These are phyloP conservation scores for Dicorynia guianensis DNA, from an alignment of 306 rosid genomes.

Conservation along the genomic window DNA sequence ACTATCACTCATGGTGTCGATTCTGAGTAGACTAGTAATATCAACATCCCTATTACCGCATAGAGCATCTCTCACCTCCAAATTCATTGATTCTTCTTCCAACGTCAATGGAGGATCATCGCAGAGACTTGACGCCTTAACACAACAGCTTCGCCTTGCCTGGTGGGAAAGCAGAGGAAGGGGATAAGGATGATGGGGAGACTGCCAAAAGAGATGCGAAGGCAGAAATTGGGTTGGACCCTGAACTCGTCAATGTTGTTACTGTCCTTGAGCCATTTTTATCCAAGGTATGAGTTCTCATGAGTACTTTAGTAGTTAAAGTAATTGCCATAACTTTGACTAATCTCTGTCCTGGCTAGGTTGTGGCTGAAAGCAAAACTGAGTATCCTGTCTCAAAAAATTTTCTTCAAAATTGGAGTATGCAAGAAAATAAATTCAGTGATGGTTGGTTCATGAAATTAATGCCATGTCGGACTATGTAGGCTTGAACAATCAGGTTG, in stretches of 20 bases:
- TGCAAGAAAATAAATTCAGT: conserved; percentile 12
- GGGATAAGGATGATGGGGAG: conserved; percentile 85
- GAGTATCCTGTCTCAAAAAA: conserved; percentile 8
- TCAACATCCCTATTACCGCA: conserved; percentile 38
- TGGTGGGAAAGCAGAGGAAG: conserved; percentile 93
- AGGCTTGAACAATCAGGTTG: conserved; percentile 1
- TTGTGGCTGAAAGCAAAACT: conserved; percentile 22
- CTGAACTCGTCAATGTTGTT: conserved; percentile 76
- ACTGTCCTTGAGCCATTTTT: conserved; percentile 89
- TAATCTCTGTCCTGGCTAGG: conserved; percentile 14
- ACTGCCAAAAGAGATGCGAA: conserved; percentile 91
- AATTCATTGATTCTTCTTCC: conserved; percentile 64
- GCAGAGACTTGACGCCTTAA: conserved; percentile 60
- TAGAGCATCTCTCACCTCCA: conserved; percentile 25
- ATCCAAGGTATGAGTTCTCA: conserved; percentile 69
- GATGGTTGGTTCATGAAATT: conserved; percentile 34
- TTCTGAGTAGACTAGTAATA: conserved; percentile 51
- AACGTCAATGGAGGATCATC: conserved; percentile 42
- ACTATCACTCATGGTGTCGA: conserved; percentile 56
- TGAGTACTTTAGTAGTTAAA: neutral
- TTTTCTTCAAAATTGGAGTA: neutral
- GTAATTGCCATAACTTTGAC: conserved; percentile 7
- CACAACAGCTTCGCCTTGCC: conserved; percentile 93
- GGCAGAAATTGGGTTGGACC: conserved; percentile 95
- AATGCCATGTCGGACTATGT: conserved; percentile 14